A percentile compares a stretch with the other conserved stretches of the same genome.
phyloP scores from a whole-genome alignment of 345 rosid genomes.

The Chamaenerion angustifolium region DNA sequence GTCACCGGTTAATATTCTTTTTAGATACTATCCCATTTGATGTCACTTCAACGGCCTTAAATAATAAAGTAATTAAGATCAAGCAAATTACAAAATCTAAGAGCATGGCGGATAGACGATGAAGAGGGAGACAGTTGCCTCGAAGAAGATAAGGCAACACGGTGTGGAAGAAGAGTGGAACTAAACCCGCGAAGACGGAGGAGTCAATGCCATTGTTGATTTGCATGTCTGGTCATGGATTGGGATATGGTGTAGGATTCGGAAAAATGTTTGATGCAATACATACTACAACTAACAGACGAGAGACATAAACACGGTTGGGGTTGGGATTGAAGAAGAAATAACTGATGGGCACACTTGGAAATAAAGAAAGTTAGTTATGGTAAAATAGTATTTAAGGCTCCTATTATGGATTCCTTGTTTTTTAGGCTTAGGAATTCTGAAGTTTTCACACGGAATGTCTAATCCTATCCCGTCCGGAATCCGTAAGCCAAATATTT shows the following conservation, averaged over 20 bases:
- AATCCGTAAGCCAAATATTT: no score
- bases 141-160: constrained; percentile 21
- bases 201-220: constrained; percentile 11
- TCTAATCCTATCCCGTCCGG: no score
- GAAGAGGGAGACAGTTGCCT: constrained; percentile 2
- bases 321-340: no score
- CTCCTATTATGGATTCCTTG: no score
- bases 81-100: no score
- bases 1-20: constrained; percentile 74
- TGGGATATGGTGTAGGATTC: not conserved
- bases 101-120: constrained; percentile 11
- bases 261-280: not conserved
- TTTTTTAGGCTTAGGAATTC: no score
- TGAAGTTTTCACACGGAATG: no score
- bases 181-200: constrained; percentile 20
- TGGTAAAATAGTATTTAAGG: no score
- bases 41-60: constrained; percentile 83
- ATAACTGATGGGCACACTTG: no score
- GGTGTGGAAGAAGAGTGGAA: constrained; percentile 20
- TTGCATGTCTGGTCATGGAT: constrained; percentile 1
- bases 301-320: no score
- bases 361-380: no score
- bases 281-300: no score
- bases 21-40: constrained; percentile 55
- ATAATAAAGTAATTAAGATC: not conserved